Percentiles rank a stretch among this genome's conserved stretches.
Evolutionary conservation across 495 filamentous ascomycete species (phyloP).

Genomic region (Parachaetomium inaequale): DNA sequence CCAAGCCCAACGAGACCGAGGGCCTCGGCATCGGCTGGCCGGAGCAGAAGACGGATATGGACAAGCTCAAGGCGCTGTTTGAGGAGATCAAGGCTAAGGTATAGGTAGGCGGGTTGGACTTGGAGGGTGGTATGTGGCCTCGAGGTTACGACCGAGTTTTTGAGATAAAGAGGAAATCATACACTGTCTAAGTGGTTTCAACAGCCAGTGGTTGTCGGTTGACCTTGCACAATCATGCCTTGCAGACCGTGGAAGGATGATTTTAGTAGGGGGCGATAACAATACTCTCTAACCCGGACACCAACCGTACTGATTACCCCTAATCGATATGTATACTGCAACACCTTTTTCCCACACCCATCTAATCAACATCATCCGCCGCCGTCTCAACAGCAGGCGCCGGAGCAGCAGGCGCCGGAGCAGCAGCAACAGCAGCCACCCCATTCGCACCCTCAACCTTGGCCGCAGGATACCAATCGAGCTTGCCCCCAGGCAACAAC

Average conservation of each 20-base stretch:
- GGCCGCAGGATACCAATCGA: constrained; percentile 62
- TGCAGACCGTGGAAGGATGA: background rate
- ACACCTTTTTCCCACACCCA: background rate
- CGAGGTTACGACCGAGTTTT: background rate
- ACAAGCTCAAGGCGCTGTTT: constrained; percentile 69
- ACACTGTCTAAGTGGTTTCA: background rate
- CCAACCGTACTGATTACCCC: background rate
- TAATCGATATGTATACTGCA: background rate
- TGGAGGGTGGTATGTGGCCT: background rate
- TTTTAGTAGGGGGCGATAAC: background rate
- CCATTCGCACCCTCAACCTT: constrained; percentile 30
- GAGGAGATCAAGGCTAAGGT: constrained; percentile 89
- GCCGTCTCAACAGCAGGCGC: constrained; percentile 41
- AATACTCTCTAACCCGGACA: background rate
- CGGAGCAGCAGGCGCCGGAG: constrained; percentile 10
- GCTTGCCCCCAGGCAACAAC: constrained; percentile 58
- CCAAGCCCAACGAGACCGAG: constrained; percentile 84
- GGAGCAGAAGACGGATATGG: constrained; percentile 71
- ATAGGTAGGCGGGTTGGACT: constrained; percentile 37
- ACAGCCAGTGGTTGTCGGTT: background rate
- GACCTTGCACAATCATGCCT: no score
- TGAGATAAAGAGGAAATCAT: background rate
- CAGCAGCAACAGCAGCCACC: no score
- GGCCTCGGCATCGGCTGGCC: constrained; percentile 83
- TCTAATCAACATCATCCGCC: constrained; percentile 54